phyloP scores from a whole-genome alignment of 163 green algal genomes.

The Chlamydomonas reinhardtii region DNA sequence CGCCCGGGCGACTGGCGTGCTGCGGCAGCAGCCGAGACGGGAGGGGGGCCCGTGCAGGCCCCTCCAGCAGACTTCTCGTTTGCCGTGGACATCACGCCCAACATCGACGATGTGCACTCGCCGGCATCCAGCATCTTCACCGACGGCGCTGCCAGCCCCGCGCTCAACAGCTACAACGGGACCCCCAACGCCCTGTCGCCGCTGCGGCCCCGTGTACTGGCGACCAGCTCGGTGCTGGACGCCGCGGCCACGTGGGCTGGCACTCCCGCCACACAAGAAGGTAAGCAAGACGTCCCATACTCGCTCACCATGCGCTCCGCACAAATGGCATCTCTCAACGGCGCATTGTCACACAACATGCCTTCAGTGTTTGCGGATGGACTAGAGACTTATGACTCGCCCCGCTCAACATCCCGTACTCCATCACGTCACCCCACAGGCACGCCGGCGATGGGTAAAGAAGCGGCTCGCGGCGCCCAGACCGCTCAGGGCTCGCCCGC shows the following conservation, averaged over 20 bases:
- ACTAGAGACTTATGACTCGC: too few relatives aligned
- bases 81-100: slow-evolving; percentile 6
- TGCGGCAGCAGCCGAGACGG: slow-evolving; percentile 19
- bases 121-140: slow-evolving; percentile 21
- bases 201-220: slow-evolving; percentile 8
- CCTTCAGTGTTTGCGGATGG: too few relatives aligned
- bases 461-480: too few relatives aligned
- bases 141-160: not conserved
- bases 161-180: not conserved
- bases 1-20: slow-evolving; percentile 26
- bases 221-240: not conserved
- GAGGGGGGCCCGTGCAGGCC: not conserved
- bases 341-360: too few relatives aligned
- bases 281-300: too few relatives aligned
- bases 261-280: too few relatives aligned
- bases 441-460: too few relatives aligned
- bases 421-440: too few relatives aligned
- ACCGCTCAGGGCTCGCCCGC: too few relatives aligned
- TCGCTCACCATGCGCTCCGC: too few relatives aligned
- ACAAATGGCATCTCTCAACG: too few relatives aligned
- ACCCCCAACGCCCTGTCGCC: not conserved
- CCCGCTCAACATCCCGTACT: too few relatives aligned
- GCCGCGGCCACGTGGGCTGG: not conserved
- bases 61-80: not conserved
- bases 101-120: slow-evolving; percentile 49